Conservation (phyloP, 2,329 filamentous ascomycete species). For the Alternaria brassicae region DNA sequence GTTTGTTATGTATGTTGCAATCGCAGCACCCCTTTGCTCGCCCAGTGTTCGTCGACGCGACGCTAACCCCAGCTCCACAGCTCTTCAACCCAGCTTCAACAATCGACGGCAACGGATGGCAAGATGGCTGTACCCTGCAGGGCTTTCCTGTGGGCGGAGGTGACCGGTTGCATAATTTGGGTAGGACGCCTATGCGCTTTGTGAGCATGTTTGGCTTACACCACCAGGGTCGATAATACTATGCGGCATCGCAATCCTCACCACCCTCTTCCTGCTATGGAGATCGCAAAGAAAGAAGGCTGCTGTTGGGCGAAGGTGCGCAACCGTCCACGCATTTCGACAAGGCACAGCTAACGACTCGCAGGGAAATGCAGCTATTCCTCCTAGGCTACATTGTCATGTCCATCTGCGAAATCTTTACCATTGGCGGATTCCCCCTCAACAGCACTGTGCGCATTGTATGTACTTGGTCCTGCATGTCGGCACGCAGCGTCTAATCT, state of each 20-base stretch:
- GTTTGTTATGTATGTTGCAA: constrained; percentile 58
- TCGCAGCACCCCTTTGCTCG: constrained; percentile 13
- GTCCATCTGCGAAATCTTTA: constrained; percentile 95
- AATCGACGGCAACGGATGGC: constrained; percentile 66
- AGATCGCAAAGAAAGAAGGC: constrained; percentile 89
- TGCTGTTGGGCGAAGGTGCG: constrained; percentile 88
- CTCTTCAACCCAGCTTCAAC: constrained; percentile 67
- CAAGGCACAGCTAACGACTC: constrained; percentile 28
- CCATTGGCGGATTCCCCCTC: constrained; percentile 86
- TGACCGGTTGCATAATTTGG: constrained; percentile 79
- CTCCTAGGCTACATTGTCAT: constrained; percentile 85
- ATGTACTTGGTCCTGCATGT: constrained; percentile 47
- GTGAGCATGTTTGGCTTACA: constrained; percentile 35
- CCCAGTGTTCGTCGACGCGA: constrained; percentile 19
- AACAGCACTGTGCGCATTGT: constrained; percentile 73
- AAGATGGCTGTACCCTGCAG: constrained; percentile 72
- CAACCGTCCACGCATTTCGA: background rate
- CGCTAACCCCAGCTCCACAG: constrained; percentile 55
- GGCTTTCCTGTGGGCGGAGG: constrained; percentile 76
- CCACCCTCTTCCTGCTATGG: constrained; percentile 72
- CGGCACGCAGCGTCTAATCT: background rate
- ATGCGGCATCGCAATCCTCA: constrained; percentile 75
- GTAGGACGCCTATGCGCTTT: constrained; percentile 56
- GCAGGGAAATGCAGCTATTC: constrained; percentile 95
- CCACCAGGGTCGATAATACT: constrained; percentile 82